Conservation (phyloP, 306 rosid species). For the Cicer chorassanicum region DNA sequence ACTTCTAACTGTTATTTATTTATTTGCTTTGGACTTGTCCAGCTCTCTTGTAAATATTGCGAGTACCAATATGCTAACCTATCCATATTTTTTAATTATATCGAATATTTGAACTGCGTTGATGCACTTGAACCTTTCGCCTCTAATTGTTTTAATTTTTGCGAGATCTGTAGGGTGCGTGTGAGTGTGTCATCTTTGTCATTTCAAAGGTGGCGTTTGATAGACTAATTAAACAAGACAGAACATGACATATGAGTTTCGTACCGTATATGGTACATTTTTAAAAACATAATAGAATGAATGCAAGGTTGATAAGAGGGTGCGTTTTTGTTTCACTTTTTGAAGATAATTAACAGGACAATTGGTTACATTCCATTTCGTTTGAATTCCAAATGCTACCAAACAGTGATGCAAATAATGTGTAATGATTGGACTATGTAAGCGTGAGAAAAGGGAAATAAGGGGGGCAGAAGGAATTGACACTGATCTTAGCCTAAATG, state of each 20-base stretch:
- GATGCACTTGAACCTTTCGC: constrained; percentile 16
- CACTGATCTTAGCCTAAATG: neutral
- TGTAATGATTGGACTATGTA: neutral
- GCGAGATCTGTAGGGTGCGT: neutral
- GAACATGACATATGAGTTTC: neutral
- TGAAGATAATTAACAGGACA: neutral
- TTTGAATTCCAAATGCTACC: neutral
- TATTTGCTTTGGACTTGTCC: constrained; percentile 1
- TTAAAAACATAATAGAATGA: neutral
- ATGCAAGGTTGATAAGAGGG: neutral
- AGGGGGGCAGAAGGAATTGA: constrained; percentile 22
- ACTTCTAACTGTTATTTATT: neutral
- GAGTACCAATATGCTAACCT: neutral
- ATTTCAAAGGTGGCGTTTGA: neutral
- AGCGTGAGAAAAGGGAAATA: neutral
- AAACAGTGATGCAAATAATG: neutral
- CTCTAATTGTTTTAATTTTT: constrained; percentile 24
- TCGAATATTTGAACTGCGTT: neutral
- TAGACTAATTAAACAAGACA: neutral
- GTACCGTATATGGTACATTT: neutral
- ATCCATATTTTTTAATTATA: no score
- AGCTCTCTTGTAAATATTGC: neutral
- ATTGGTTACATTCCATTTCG: neutral
- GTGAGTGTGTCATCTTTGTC: neutral
- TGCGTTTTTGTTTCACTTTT: neutral